phyloP scores from a whole-genome alignment of 1,284 basidiomycete genomes.

The Athelia sp. region DNA sequence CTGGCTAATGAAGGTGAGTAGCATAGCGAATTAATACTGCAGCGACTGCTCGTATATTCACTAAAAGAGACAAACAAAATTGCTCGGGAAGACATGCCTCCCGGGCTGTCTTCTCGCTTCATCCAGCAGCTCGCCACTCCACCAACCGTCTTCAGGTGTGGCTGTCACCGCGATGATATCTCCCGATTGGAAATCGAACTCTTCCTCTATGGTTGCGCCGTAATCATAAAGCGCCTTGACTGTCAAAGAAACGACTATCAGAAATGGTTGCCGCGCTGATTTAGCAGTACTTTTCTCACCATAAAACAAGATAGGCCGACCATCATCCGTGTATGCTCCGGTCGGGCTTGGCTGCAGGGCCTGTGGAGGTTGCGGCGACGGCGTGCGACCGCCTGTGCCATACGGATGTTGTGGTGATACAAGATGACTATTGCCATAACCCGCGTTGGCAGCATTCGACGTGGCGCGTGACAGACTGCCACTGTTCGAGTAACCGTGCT shows the following conservation, averaged over 20 bases:
- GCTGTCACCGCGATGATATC: constrained; percentile 92
- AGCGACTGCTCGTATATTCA: too few relatives aligned
- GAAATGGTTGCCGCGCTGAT: constrained; percentile 1
- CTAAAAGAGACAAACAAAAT: constrained; percentile 77
- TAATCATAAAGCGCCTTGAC: constrained; percentile 95
- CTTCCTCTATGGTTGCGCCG: constrained; percentile 78
- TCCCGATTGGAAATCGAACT: constrained; percentile 88
- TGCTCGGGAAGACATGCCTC: constrained; percentile 87
- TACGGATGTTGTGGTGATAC: constrained; percentile 11
- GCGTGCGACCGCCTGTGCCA: constrained; percentile 18
- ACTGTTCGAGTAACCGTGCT: neutral
- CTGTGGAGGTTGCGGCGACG: constrained; percentile 30
- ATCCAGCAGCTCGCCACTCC: constrained; percentile 84
- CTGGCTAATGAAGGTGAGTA: too few relatives aligned
- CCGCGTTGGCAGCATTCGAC: neutral
- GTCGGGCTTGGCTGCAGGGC: constrained; percentile 33
- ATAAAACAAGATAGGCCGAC: constrained; percentile 78
- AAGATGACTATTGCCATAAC: constrained; percentile 1
- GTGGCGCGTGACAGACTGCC: neutral
- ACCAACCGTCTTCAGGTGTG: constrained; percentile 94
- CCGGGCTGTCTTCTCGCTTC: constrained; percentile 77
- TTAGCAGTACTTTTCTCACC: constrained; percentile 37
- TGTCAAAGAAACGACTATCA: constrained; percentile 19
- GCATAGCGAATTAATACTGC: too few relatives aligned
- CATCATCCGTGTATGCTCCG: constrained; percentile 73